These are phyloP conservation scores for Penicillium argentinense DNA, from an alignment of 495 filamentous ascomycete genomes.

Conservation along the genomic window DNA sequence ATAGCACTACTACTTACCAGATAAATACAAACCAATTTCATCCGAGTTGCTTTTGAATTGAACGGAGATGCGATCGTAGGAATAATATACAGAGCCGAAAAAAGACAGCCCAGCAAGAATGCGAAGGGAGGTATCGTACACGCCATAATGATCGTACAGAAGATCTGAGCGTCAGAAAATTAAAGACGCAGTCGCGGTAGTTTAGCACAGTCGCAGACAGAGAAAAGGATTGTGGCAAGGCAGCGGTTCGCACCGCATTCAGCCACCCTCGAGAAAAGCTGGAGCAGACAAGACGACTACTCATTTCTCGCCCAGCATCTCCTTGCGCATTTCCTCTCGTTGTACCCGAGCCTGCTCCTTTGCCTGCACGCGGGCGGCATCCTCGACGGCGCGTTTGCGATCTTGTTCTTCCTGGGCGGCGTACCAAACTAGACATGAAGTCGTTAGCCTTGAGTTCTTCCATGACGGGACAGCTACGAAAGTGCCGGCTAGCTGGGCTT, in stretches of 20 bases:
- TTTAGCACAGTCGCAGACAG: constrained; percentile 1
- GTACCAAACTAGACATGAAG: constrained; percentile 63
- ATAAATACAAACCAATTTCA: background rate
- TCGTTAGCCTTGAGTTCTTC: background rate
- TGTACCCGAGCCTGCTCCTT: constrained; percentile 53
- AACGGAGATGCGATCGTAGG: background rate
- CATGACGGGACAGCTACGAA: too few relatives aligned
- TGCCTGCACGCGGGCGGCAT: constrained; percentile 51
- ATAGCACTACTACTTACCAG: background rate
- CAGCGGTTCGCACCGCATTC: too few relatives aligned
- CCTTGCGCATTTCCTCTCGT: constrained; percentile 57
- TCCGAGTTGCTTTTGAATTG: background rate
- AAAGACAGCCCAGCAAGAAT: too few relatives aligned
- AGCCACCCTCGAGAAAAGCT: too few relatives aligned
- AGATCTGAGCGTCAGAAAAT: background rate
- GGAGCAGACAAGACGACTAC: too few relatives aligned
- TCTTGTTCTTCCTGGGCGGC: constrained; percentile 67
- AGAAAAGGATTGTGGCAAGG: background rate
- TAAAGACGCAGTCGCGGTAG: background rate
- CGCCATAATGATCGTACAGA: constrained; percentile 14
- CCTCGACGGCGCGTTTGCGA: constrained; percentile 32
- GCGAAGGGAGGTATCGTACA: too few relatives aligned
- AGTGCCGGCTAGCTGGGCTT: constrained; percentile 17
- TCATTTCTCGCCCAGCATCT: constrained; percentile 42
- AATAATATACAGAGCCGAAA: background rate